Conservation (phyloP, 2,329 filamentous ascomycete genomes). For the Aspergillus pseudoviridinutans region DNA sequence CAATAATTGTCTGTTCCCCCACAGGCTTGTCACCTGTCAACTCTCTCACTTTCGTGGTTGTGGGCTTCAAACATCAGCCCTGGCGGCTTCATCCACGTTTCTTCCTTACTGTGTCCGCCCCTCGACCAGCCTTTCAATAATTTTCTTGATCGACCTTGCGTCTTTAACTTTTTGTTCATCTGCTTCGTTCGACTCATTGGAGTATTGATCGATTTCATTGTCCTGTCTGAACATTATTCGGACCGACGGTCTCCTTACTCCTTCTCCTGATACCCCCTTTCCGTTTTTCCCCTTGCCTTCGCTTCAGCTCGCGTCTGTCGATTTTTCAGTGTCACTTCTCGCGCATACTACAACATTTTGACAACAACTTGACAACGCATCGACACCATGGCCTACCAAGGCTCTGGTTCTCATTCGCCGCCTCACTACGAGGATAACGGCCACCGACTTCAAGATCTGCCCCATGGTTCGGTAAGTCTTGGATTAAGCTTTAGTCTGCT, state of each 20-base stretch:
- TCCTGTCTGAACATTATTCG: constrained; percentile 10
- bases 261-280: constrained; percentile 20
- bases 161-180: constrained; percentile 11
- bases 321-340: constrained; percentile 9
- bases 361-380: constrained; percentile 10
- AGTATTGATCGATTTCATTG: constrained; percentile 2
- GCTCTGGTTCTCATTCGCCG: constrained; percentile 46
- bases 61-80: constrained; percentile 19
- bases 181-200: constrained; percentile 2
- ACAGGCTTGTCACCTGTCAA: constrained; percentile 5
- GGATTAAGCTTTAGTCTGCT: too few relatives aligned
- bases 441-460: constrained; percentile 65
- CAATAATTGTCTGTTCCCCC: not conserved
- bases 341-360: constrained; percentile 4
- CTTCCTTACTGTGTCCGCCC: constrained; percentile 15
- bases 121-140: constrained; percentile 9
- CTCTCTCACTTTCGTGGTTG: constrained; percentile 10
- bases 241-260: constrained; percentile 8
- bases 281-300: constrained; percentile 14
- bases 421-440: constrained; percentile 57
- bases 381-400: constrained; percentile 61
- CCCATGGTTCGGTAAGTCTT: constrained; percentile 53
- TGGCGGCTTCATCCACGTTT: constrained; percentile 23
- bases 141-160: constrained; percentile 10
- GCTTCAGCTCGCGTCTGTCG: constrained; percentile 9